Base-by-base conservation (phyloP, 1,284 basidiomycete genomes). In the Pseudozyma sp. region DNA sequence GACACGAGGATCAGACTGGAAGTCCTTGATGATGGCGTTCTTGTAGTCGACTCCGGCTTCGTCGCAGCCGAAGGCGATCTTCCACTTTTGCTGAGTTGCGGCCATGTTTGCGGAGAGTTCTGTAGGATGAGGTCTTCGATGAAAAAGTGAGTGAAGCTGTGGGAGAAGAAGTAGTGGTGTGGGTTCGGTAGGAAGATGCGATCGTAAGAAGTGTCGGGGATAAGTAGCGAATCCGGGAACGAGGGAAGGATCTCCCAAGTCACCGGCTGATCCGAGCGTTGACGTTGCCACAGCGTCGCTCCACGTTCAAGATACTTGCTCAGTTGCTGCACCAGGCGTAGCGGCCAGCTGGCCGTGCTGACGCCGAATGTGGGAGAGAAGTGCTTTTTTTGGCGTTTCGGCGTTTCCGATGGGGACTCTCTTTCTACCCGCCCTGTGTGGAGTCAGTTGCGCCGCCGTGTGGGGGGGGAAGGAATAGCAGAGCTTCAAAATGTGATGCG, bases 41-140 rank as follows among this genome's bases (percentile, higher is more conserved):
- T 79, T 81, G 79, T 81, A 81, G 49, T 79, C 77, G 39, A 77
- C 71, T 24, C 77, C 75, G 46, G 75, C 75, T 42, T 79, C 75
- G 54, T 75, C 72, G 45, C 67, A 75, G 55, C 72, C 72, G 35
- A 75, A 69, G 24, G 67, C 67, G 64, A 75, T 75, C 63, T 66
- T 74, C 57, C 54, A 63, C 66, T 74, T 74, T 61, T 65, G 69
- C 34, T 68, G 66, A 53, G 59, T 17, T 5, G 67, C 54, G 24
- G 64, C 42, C 71, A 74, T 74, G 24, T 16, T 66, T 33, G 19
- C 1, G 7, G 13, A 34, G 16, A 3, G 0, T 9, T 24, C 17
- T 33, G 29, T 10, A 29, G 2, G 10, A 1, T 14, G 10, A 34
- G 48, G 43, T 48, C n/a, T n/a, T 7, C 10, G 43, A 24, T 48